Conservation (phyloP, 1,139 yeast species). For the Torulaspora globosa region DNA sequence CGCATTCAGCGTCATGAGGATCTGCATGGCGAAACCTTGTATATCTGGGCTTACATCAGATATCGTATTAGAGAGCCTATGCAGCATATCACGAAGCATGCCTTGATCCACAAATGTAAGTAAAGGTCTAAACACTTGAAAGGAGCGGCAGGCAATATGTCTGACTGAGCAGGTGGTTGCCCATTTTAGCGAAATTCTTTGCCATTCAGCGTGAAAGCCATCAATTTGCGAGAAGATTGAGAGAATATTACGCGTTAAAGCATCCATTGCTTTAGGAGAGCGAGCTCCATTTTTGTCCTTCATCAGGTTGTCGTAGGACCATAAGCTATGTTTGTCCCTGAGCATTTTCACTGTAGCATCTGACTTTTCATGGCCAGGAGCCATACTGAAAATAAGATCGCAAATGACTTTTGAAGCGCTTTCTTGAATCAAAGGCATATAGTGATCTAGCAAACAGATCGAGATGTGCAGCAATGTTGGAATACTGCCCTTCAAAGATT, state of each 20-base stretch:
- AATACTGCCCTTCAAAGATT: conserved; percentile 52
- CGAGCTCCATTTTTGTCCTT: conserved; percentile 77
- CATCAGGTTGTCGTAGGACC: conserved; percentile 86
- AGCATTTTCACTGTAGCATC: conserved; percentile 52
- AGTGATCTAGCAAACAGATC: conserved; percentile 81
- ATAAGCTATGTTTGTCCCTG: conserved; percentile 50
- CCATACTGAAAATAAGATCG: conserved; percentile 65
- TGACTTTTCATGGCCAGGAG: conserved; percentile 52
- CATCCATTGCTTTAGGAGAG: conserved; percentile 84
- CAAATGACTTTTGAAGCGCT: conserved; percentile 76
- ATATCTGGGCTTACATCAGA: conserved; percentile 85
- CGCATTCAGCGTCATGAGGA: conserved; percentile 90
- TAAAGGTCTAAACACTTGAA: conserved; percentile 83
- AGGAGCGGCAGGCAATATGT: conserved; percentile 94
- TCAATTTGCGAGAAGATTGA: conserved; percentile 53
- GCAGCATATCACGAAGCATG: conserved; percentile 92
- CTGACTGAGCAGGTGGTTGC: conserved; percentile 97
- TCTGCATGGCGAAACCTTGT: conserved; percentile 97
- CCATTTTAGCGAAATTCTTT: conserved; percentile 79
- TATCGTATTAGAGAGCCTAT: conserved; percentile 85
- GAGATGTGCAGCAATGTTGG: conserved; percentile 82
- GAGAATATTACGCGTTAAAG: conserved; percentile 62
- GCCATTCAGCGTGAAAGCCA: conserved; percentile 74
- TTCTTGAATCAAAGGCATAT: conserved; percentile 73
- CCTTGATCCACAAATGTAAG: conserved; percentile 73